A percentile compares a stretch with the other conserved stretches of the same genome.
Conservation (phyloP, 106 monocot genomes). For the Vanilla planifolia region DNA sequence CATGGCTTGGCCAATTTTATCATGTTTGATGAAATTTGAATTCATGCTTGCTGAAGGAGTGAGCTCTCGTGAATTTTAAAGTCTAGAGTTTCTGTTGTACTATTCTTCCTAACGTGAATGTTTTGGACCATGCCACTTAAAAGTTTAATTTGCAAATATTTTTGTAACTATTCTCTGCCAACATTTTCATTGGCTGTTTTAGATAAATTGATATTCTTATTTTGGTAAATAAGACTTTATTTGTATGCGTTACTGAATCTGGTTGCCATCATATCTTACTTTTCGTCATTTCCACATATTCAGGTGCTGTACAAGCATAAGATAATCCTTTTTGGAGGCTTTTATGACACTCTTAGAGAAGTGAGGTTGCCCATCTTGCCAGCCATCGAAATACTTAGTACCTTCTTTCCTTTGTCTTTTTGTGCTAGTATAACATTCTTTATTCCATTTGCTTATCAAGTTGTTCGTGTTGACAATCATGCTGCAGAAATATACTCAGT, state of each 20-base stretch:
- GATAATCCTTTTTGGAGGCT: slow-evolving; percentile 93
- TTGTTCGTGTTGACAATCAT: too few relatives aligned
- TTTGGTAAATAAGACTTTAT: neutral
- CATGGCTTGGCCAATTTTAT: too few relatives aligned
- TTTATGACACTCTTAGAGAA: slow-evolving; percentile 99
- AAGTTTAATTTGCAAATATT: too few relatives aligned
- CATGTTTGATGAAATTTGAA: too few relatives aligned
- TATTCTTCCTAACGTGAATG: too few relatives aligned
- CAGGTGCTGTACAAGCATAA: slow-evolving; percentile 97
- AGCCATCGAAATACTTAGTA: slow-evolving; percentile 4
- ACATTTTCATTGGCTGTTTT: neutral
- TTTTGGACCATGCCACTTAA: too few relatives aligned
- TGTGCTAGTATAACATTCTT: neutral
- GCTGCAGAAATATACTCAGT: too few relatives aligned
- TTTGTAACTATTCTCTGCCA: neutral
- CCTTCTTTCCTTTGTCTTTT: neutral
- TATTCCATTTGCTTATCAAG: neutral
- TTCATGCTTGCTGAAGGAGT: too few relatives aligned
- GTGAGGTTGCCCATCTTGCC: slow-evolving; percentile 53
- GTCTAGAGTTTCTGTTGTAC: too few relatives aligned
- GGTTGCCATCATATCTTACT: slow-evolving; percentile 5
- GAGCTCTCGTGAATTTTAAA: too few relatives aligned
- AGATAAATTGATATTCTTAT: neutral
- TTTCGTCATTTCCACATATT: slow-evolving; percentile 3
- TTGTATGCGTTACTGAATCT: neutral